These are phyloP conservation scores for Talaromyces thailandensis DNA, from an alignment of 495 filamentous ascomycete genomes.

Conservation along the genomic window DNA sequence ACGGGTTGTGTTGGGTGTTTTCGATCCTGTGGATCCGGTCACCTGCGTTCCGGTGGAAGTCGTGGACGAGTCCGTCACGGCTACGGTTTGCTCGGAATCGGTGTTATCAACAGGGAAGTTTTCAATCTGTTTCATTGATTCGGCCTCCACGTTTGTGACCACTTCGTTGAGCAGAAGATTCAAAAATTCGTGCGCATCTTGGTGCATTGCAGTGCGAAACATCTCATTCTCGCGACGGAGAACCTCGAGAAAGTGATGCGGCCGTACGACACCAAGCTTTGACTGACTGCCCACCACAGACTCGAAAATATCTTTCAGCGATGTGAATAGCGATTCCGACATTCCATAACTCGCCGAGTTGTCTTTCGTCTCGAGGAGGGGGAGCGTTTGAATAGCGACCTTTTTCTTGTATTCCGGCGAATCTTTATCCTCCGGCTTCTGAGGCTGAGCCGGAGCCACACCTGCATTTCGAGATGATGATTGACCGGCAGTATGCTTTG, in stretches of 20 bases:
- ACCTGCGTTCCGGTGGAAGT: slow-evolving; percentile 30
- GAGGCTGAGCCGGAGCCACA: slow-evolving; percentile 43
- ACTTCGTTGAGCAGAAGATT: slow-evolving; percentile 94
- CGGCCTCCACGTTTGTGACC: slow-evolving; percentile 83
- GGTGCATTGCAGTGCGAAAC: slow-evolving; percentile 94
- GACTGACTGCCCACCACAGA: slow-evolving; percentile 74
- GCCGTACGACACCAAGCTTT: slow-evolving; percentile 84
- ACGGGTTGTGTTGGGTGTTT: slow-evolving; percentile 50
- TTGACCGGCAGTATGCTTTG: slow-evolving; percentile 23
- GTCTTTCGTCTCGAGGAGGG: slow-evolving; percentile 72
- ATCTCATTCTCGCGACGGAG: slow-evolving; percentile 92
- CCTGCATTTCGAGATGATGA: slow-evolving; percentile 38
- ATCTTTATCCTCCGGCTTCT: slow-evolving; percentile 71
- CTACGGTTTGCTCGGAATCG: slow-evolving; percentile 22
- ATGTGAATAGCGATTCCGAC: slow-evolving; percentile 89
- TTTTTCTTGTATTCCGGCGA: slow-evolving; percentile 97
- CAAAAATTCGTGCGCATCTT: slow-evolving; percentile 96
- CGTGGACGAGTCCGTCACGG: slow-evolving; percentile 17
- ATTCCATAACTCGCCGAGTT: slow-evolving; percentile 79
- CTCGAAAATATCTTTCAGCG: slow-evolving; percentile 93
- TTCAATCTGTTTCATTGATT: slow-evolving; percentile 51
- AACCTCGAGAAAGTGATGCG: slow-evolving; percentile 87
- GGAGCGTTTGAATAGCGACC: slow-evolving; percentile 76
- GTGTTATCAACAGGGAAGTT: slow-evolving; percentile 24
- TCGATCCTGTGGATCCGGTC: slow-evolving; percentile 35